Evolutionary conservation across 2,329 filamentous ascomycete species (phyloP), one percentile per base, ranked within the genome.

Genomic region (Diaporthe nobilis): DNA sequence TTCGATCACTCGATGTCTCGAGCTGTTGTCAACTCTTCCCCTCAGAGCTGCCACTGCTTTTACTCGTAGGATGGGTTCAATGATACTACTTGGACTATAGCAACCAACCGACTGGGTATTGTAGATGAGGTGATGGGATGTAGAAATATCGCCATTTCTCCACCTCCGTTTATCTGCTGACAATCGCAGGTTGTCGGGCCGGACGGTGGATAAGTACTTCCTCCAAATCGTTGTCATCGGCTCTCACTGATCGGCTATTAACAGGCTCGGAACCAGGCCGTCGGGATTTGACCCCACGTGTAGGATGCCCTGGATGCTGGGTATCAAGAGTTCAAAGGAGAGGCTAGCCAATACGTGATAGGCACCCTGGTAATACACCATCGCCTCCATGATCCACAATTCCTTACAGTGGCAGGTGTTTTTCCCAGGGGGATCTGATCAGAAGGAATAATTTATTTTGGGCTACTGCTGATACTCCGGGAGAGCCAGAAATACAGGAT

Each of bases 331-430:
- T 51, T 4, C 20, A 37, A 34, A 20, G 61, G 1, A 49, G 63
- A 67, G 28, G 63, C 44, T 51, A 51, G 44, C 5, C 12, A 51
- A 67, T n/a, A 67, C 20, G 61, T 67, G 63, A 67, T 49, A 37
- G 28, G 28, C 28, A 67, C 61, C 61, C 61, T 49, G 61, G 20
- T 49, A 67, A 49, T 49, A 67, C 44, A 67, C 44, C 63, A 67
- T 67, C 44, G 63, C 63, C 17, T 6, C 4, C 7, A 37, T 25
- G 63, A 39, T 37, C 28, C 44, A 51, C 61, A 67, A n/a, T 49
- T 37, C 20, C 6, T 8, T 9, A n/a, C 10, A 49, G 13, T 37
- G 28, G 28, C 7, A 8, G 22, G 28, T 49, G 17, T 15, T 28
- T 37, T 42, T 51, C 25, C 42, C 44, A 51, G 44, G 61, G n/a